Evolutionary conservation across 805 yeast genomes (phyloP).

Genomic region (Lachancea sp.): DNA sequence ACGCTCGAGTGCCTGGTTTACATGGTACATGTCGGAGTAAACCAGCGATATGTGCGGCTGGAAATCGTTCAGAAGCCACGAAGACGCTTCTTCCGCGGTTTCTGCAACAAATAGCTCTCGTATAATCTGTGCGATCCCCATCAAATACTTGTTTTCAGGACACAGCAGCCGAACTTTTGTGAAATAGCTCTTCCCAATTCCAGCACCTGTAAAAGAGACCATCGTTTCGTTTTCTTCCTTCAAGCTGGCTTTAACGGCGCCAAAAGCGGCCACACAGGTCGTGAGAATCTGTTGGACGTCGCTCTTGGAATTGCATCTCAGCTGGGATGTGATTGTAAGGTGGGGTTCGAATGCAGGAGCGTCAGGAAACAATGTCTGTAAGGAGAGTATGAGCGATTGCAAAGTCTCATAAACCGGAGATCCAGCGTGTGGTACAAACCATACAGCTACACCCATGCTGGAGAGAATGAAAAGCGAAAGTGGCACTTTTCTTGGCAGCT

Average conservation of each 20-base stretch:
- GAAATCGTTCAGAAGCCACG: conserved; percentile 53
- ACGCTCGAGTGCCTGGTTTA: conserved; percentile 58
- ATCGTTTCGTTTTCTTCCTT: conserved; percentile 15
- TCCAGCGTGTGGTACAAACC: conserved; percentile 65
- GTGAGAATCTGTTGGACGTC: conserved; percentile 54
- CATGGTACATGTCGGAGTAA: conserved; percentile 58
- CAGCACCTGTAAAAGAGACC: conserved; percentile 22
- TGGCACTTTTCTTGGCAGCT: too few species aligned
- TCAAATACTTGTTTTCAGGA: conserved; percentile 23
- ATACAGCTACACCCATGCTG: conserved; percentile 49
- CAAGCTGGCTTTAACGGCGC: conserved; percentile 30
- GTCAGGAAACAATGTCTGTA: conserved; percentile 65
- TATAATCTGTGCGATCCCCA: conserved; percentile 40
- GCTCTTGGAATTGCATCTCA: conserved; percentile 43
- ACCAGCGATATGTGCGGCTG: conserved; percentile 70
- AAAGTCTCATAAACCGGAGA: conserved; percentile 51
- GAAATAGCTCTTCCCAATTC: conserved; percentile 26
- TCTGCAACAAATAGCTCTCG: conserved; percentile 48
- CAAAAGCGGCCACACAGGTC: conserved; percentile 49
- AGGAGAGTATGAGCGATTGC: conserved; percentile 52
- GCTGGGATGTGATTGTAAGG: conserved; percentile 63
- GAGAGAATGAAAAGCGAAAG: too few species aligned
- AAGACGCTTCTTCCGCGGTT: conserved; percentile 40
- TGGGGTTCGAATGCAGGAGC: conserved; percentile 71
- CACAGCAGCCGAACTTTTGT: conserved; percentile 27